A percentile compares a stretch with the other conserved stretches of the same genome.
Conservation (phyloP, 1,284 basidiomycete genomes). For the Boletus semigastroideus region DNA sequence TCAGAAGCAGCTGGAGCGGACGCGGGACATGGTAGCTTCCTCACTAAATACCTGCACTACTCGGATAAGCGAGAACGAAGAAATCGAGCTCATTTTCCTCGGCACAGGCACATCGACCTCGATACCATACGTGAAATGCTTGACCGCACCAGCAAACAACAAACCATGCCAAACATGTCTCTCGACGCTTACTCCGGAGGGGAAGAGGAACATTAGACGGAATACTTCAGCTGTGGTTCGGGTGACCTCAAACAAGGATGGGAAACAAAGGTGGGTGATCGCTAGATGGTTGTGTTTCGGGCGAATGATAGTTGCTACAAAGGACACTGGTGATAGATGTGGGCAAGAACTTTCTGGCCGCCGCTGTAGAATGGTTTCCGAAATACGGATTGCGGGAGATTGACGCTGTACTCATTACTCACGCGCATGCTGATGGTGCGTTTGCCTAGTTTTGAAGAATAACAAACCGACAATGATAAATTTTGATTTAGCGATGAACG, state of each 20-base stretch:
- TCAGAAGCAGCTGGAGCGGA: background rate
- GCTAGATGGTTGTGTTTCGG: background rate
- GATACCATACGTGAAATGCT: conserved; percentile 62
- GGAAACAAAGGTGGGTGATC: conserved; percentile 51
- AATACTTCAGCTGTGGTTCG: conserved; percentile 73
- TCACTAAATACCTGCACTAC: background rate
- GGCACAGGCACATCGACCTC: conserved; percentile 76
- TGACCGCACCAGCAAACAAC: conserved; percentile 53
- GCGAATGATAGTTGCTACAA: conserved; percentile 5
- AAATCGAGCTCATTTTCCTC: conserved; percentile 66
- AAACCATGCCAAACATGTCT: conserved; percentile 62
- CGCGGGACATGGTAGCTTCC: conserved; percentile 3
- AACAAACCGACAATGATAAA: conserved; percentile 4
- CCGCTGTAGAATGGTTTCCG: conserved; percentile 80
- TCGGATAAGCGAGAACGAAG: conserved; percentile 1
- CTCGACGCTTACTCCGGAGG: conserved; percentile 62
- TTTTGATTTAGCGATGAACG: conserved; percentile 66
- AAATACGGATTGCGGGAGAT: conserved; percentile 70
- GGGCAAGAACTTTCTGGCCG: conserved; percentile 77
- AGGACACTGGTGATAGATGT: conserved; percentile 79
- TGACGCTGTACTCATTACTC: conserved; percentile 77
- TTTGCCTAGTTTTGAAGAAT: conserved; percentile 7
- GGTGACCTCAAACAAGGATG: conserved; percentile 46
- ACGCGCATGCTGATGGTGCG: conserved; percentile 77
- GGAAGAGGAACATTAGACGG: conserved; percentile 72